These are phyloP conservation scores for Waitea zeae DNA, from an alignment of 1,284 basidiomycete species.

Conservation along the genomic window DNA sequence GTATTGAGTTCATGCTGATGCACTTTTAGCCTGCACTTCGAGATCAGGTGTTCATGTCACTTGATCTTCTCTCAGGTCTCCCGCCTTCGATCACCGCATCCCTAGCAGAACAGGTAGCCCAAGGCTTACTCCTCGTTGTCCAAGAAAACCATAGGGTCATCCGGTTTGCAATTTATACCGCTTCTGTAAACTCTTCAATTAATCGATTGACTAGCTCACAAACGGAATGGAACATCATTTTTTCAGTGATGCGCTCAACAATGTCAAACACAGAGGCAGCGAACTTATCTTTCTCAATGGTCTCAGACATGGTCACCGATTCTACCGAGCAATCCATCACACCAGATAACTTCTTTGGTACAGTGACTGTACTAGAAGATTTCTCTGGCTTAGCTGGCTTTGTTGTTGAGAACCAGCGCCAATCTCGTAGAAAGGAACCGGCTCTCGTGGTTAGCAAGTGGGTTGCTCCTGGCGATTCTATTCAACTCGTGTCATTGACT, in stretches of 20 bases:
- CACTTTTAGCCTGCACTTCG: conserved; percentile 46
- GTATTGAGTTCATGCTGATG: conserved; percentile 2
- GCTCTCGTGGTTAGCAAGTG: conserved; percentile 32
- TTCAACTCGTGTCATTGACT: too few species aligned
- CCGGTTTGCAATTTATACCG: too few species aligned
- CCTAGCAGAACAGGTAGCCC: conserved; percentile 81
- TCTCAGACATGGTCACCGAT: conserved; percentile 37
- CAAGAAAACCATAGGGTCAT: conserved; percentile 60
- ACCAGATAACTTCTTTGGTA: neutral
- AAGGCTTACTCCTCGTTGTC: conserved; percentile 68
- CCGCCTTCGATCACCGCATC: conserved; percentile 65
- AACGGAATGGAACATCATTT: conserved; percentile 92
- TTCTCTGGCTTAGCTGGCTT: conserved; percentile 64
- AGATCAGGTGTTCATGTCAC: conserved; percentile 87
- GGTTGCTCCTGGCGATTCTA: too few species aligned
- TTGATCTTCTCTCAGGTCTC: conserved; percentile 77
- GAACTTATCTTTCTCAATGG: conserved; percentile 67
- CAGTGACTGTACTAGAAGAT: conserved; percentile 70
- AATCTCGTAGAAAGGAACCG: conserved; percentile 32
- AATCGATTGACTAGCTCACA: conserved; percentile 69
- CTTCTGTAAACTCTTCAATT: too few species aligned
- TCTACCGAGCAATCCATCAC: neutral
- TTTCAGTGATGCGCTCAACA: conserved; percentile 79
- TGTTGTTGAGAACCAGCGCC: conserved; percentile 38
- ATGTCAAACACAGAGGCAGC: conserved; percentile 81